phyloP scores from a whole-genome alignment of 768 basidiomycete species.

The Pleurotus cornucopiae region DNA sequence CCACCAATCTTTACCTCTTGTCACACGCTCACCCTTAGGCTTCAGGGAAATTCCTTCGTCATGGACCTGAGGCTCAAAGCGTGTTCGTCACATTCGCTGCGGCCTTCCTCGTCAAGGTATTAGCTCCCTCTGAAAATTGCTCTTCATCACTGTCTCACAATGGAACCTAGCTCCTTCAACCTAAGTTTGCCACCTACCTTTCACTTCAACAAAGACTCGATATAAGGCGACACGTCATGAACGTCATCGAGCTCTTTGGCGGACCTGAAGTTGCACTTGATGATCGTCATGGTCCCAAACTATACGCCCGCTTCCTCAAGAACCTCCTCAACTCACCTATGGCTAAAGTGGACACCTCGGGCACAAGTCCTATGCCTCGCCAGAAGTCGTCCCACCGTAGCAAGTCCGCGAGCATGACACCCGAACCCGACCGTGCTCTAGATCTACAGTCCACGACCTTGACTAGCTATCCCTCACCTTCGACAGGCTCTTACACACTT shows the following conservation, averaged over 20 bases:
- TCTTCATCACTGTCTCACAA: neutral
- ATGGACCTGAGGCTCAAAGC: conserved; percentile 77
- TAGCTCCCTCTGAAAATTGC: neutral
- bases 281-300: conserved; percentile 74
- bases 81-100: conserved; percentile 80
- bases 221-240: conserved; percentile 60
- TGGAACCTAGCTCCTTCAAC: conserved; percentile 65
- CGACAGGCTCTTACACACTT: conserved; percentile 33
- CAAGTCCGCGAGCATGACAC: conserved; percentile 13
- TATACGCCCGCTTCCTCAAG: conserved; percentile 77
- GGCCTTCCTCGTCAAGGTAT: conserved; percentile 78
- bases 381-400: conserved; percentile 6
- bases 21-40: conserved; percentile 6
- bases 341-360: conserved; percentile 24
- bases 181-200: conserved; percentile 63
- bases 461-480: conserved; percentile 32
- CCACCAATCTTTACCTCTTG: neutral
- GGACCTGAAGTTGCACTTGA: conserved; percentile 74
- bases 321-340: conserved; percentile 63
- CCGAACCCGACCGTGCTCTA: conserved; percentile 18
- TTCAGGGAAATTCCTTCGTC: conserved; percentile 54
- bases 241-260: conserved; percentile 62
- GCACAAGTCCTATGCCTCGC: conserved; percentile 7
- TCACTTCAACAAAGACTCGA: conserved; percentile 53
- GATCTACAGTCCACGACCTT: conserved; percentile 21